phyloP scores from a whole-genome alignment of 108 stramenopile species.

The Cyclotella atomus region DNA sequence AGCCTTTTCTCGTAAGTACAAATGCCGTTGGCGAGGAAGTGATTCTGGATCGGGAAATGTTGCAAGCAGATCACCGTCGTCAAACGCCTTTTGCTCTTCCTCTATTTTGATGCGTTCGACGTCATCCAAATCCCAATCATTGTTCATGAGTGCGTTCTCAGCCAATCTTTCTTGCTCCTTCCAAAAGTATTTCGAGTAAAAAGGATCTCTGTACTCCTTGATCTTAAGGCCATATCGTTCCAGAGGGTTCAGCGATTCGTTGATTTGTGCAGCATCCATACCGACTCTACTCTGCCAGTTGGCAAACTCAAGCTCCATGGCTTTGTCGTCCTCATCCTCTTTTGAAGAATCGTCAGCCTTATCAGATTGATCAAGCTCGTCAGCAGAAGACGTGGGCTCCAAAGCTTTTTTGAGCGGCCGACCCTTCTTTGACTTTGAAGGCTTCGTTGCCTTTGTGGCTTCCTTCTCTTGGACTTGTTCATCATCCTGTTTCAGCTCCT shows the following conservation, averaged over 20 bases:
- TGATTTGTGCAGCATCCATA: conserved; percentile 73
- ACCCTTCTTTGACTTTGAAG: conserved; percentile 30
- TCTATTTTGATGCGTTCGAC: conserved; percentile 67
- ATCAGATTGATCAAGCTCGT: conserved; percentile 14
- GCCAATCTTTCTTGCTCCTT: conserved; percentile 58
- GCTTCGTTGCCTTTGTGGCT: conserved; percentile 4
- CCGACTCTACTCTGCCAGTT: conserved; percentile 91
- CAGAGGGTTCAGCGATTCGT: conserved; percentile 74
- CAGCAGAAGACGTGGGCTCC: conserved; percentile 1
- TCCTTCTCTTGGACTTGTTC: conserved; percentile 35
- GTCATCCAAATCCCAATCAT: conserved; percentile 78
- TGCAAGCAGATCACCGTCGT: conserved; percentile 81
- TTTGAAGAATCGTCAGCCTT: conserved; percentile 25
- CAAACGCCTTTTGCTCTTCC: conserved; percentile 76
- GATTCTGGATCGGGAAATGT: conserved; percentile 72
- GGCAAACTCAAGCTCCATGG: conserved; percentile 91
- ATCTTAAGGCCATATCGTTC: conserved; percentile 76
- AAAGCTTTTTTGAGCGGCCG: conserved; percentile 27
- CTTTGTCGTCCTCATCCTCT: conserved; percentile 51
- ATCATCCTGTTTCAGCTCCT: conserved; percentile 58
- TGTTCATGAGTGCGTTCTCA: conserved; percentile 39
- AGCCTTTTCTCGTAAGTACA: conserved; percentile 78
- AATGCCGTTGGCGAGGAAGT: conserved; percentile 74
- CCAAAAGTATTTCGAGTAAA: conserved; percentile 72
- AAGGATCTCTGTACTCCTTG: conserved; percentile 79